Evolutionary conservation across 169 alveolate genomes (phyloP), one percentile per base, ranked within the genome.

Genomic region (Eimeria brunetti): DNA sequence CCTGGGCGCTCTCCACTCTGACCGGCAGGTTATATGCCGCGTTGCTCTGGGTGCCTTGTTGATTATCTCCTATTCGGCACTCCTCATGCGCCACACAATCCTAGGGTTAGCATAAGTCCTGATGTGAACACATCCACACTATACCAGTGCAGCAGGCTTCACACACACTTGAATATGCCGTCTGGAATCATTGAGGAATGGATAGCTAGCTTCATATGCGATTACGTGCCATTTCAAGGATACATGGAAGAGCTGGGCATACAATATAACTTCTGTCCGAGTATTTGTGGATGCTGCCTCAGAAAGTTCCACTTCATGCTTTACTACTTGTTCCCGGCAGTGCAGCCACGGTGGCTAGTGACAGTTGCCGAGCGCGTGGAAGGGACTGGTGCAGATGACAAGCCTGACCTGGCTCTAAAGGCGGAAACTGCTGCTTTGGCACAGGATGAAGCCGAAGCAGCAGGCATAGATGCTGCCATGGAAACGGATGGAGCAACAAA

Each of bases 1-100:
- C 18, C 96, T 99, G 41, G 97, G 98, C 88, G 99, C 99, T 18
- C 96, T 98, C 75, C 99, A 99, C 97, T 97, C 99, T 49, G 99
- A 99, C 95, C 99, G 99, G 58, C 98, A 98, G 96, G 97, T 99
- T 88, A 96, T 99, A 81, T 98, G 98, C 92, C 97, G 98, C 94
- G 99, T 98, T 14, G 98, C 99, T n/a, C 97, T 99, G 88, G 99
- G 99, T 7, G 99, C 99, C 22, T 97, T 99, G 36, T 94, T 98
- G 53, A 97, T 99, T 46, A 98, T 98, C 80, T 86, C 99, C 36
- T 98, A 97, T 96, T 97, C 99, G 51, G 98, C 98, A 84, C 98
- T 99, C 56, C 99, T 98, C 93, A 97, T 98, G 56, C 97, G 97
- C 83, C 97, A 97, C 78, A 94, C 98, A 44, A 96, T 99, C 58